Base-by-base conservation (phyloP, 805 yeast genomes). In the Saccharomycodes ludwigii region DNA sequence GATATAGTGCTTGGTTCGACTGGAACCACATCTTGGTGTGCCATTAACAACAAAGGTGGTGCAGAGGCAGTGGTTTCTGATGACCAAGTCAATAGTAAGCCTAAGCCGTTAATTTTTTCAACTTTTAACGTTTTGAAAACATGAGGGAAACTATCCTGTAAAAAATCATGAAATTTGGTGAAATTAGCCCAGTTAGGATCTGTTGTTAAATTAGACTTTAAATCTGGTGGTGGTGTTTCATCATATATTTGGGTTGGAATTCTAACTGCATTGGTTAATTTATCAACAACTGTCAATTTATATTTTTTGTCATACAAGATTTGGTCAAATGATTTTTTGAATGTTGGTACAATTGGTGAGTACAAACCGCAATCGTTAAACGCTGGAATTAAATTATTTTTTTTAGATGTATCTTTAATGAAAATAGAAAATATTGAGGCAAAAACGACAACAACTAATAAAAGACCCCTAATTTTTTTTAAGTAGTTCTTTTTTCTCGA, bases 1-100 rank as follows among this genome's bases (percentile, higher is more conserved):
- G 47, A 52, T 32, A 63, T 52, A 0, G 84, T 72, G 19, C 65
- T 68, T 10, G 53, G 49, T 42, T 73, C 79, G 7, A 79, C 77
- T 1, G 94, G 93, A 16, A 82, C 94, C 4, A 76, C 82, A 46
- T 81, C 93, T 50, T 71, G 78, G 49, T 82, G 94, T 1, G 88
- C 86, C 45, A 78, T 70, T 31, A 80, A 58, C 53, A 82, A 46
- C 18, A 75, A 42, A 10, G 94, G 93, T 48, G 76, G 74, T 39
- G 75, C 56, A 3, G 49, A 35, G 8, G 43, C 23, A 29, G 67
- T 46, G 4, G 68, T 49, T 4, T 93, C 91, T 10, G 34, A 29
- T 37, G 63, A 47, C 69, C 81, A 70, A 12, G 80, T 73, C 48
- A 60, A 65, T 2, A 82, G 60, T 33, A 82, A 56, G 3, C 81